Conservation (phyloP, 108 stramenopile species). For the Fistulifera solaris region DNA sequence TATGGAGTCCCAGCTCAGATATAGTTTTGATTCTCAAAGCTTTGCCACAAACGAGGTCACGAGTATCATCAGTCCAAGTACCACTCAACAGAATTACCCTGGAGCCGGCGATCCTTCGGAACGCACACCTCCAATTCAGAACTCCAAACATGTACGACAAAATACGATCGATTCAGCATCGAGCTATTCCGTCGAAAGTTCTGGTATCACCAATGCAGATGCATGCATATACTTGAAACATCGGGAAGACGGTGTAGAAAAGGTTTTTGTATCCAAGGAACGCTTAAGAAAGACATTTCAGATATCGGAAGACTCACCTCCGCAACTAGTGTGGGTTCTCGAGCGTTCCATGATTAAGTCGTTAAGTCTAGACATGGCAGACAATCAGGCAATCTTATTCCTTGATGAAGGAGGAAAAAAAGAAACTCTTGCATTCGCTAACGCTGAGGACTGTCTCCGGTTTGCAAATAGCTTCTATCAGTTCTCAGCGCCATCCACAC, state of each 20-base stretch:
- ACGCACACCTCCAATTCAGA: neutral
- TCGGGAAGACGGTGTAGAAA: conserved; percentile 2
- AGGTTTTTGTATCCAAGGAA: conserved; percentile 11
- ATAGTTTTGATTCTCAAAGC: too few relatives aligned
- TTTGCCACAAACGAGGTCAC: too few relatives aligned
- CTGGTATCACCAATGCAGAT: conserved; percentile 2
- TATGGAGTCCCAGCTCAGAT: too few relatives aligned
- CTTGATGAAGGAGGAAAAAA: conserved; percentile 22
- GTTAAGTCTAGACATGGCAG: conserved; percentile 63
- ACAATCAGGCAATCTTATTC: conserved; percentile 41
- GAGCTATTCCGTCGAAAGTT: conserved; percentile 1
- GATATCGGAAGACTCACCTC: conserved; percentile 20
- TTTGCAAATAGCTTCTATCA: conserved; percentile 71
- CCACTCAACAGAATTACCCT: too few relatives aligned
- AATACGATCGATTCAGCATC: neutral
- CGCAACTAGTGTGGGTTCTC: conserved; percentile 45
- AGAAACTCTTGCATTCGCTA: conserved; percentile 47
- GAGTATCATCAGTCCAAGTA: too few relatives aligned
- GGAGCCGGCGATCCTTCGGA: too few relatives aligned
- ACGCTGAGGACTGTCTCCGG: conserved; percentile 43
- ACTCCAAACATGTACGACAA: neutral
- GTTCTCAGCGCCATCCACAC: conserved; percentile 7
- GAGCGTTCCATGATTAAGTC: conserved; percentile 46
- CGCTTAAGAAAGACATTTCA: conserved; percentile 25
- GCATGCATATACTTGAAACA: conserved; percentile 9